Percentiles rank a stretch among this genome's conserved stretches.
Conservation (phyloP, 2,329 filamentous ascomycete species). For the Penicillium rolfsii region DNA sequence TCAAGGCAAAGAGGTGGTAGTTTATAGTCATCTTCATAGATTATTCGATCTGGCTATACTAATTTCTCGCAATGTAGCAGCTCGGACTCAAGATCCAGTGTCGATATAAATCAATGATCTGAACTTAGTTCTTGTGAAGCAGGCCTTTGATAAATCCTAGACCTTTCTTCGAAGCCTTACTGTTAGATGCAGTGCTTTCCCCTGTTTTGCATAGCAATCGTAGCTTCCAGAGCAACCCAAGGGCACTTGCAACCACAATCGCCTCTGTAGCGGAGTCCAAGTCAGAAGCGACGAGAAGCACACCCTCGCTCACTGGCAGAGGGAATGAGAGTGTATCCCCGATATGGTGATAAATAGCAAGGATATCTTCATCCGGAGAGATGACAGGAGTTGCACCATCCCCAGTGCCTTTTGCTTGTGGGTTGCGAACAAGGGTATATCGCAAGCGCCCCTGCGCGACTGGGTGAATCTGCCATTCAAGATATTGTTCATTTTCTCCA, state of each 20-base stretch:
- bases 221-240: slow-evolving; percentile 7
- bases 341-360: slow-evolving; percentile 6
- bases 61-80: too few relatives aligned
- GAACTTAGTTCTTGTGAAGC: neutral
- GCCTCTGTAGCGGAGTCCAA: neutral
- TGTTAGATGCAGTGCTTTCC: neutral
- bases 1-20: neutral
- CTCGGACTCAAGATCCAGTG: too few relatives aligned
- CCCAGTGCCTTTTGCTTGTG: slow-evolving; percentile 47
- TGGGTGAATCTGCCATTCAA: slow-evolving; percentile 11
- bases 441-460: slow-evolving; percentile 1
- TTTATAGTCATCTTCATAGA: neutral
- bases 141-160: slow-evolving; percentile 5
- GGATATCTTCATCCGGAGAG: neutral
- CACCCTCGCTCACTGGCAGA: neutral
- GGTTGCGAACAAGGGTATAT: slow-evolving; percentile 9
- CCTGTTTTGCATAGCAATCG: neutral
- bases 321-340: slow-evolving; percentile 3
- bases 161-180: slow-evolving; percentile 1
- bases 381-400: neutral
- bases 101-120: too few relatives aligned
- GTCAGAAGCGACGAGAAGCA: neutral
- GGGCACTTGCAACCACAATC: slow-evolving; percentile 3
- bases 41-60: too few relatives aligned
- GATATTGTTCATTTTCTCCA: neutral